Percentiles rank a stretch among this genome's conserved stretches.
Evolutionary conservation across 306 rosid genomes (phyloP).

Genomic region (Vicia faba): DNA sequence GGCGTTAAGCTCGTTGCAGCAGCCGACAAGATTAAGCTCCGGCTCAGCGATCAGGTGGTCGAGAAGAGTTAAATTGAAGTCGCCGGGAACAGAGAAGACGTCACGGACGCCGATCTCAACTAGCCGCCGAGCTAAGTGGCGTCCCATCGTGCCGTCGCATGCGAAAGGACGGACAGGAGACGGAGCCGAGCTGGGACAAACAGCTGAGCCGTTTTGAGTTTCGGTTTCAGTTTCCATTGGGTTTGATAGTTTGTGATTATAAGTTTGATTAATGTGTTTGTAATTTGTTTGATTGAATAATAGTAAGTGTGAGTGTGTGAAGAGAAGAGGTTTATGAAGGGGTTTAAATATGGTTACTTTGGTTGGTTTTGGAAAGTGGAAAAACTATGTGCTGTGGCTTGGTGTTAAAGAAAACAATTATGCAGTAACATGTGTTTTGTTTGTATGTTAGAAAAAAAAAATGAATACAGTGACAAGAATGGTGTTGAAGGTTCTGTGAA

Average conservation of each 20-base stretch:
- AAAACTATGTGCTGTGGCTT: constrained; percentile 40
- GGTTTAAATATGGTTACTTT: neutral
- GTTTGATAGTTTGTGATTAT: no score
- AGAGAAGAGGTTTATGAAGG: constrained; percentile 33
- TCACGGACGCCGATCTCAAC: constrained; percentile 65
- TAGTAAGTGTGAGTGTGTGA: neutral
- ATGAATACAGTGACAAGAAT: neutral
- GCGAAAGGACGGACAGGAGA: constrained; percentile 37
- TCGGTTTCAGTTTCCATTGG: constrained; percentile 48
- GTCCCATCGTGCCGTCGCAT: constrained; percentile 57
- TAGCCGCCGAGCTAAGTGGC: constrained; percentile 72
- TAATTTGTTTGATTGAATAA: neutral
- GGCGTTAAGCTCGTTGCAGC: constrained; percentile 94
- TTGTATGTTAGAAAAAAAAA: neutral
- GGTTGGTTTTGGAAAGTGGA: constrained; percentile 18
- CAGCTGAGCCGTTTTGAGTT: constrained; percentile 35
- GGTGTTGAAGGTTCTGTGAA: neutral
- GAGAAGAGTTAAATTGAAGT: constrained; percentile 78
- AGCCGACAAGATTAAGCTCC: constrained; percentile 67
- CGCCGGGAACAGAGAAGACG: constrained; percentile 87
- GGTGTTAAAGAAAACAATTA: constrained; percentile 17
- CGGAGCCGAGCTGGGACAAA: constrained; percentile 33
- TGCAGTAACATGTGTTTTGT: neutral
- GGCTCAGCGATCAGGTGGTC: constrained; percentile 81
- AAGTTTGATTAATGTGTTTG: neutral